phyloP scores from a whole-genome alignment of 2,329 filamentous ascomycete species.

The Arthrobotrys megalospora region DNA sequence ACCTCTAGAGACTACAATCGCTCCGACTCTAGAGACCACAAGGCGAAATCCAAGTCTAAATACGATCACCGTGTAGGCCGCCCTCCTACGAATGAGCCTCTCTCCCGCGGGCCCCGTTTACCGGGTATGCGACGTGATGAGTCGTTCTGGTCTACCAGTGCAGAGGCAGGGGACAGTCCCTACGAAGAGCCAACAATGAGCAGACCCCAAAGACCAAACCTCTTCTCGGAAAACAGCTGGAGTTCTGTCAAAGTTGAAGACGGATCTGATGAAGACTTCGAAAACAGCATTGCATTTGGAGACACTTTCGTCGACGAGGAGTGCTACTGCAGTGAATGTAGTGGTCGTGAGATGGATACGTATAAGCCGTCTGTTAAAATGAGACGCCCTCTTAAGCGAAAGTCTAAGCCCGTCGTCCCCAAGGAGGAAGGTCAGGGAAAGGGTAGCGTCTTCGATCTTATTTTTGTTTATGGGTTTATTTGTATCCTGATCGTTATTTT shows the following conservation, averaged over 20 bases:
- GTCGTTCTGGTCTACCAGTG: neutral
- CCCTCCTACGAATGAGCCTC: neutral
- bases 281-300: neutral
- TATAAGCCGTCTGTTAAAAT: too few species aligned
- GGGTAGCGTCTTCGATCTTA: neutral
- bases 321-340: too few species aligned
- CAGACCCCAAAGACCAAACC: neutral
- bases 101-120: neutral
- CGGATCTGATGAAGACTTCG: neutral
- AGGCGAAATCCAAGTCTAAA: neutral
- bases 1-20: too few species aligned
- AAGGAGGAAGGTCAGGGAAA: too few species aligned
- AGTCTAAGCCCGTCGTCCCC: too few species aligned
- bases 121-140: neutral
- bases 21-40: too few species aligned
- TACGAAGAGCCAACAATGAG: neutral
- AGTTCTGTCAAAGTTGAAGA: neutral
- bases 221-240: neutral
- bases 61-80: neutral
- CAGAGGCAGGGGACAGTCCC: neutral
- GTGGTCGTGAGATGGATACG: too few species aligned
- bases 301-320: neutral
- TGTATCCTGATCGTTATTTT: conserved; percentile 8
- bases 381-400: too few species aligned
- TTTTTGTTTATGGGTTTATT: conserved; percentile 14